Evolutionary conservation across 176 grass and related monocot genomes (phyloP).

Genomic region (Musa schizocarpa): DNA sequence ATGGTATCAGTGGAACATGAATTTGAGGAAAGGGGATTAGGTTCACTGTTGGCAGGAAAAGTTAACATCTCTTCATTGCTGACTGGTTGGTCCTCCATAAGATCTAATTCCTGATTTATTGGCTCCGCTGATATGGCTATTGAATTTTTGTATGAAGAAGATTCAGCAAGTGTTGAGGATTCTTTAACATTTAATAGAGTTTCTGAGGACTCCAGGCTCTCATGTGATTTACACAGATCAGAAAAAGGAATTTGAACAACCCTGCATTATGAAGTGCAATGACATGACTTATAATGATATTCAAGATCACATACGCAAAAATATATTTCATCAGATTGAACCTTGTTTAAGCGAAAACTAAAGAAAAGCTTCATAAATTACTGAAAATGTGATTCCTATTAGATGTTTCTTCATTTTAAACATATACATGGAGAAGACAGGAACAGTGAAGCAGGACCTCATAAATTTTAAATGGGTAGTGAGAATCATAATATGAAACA

Average conservation of each 20-base stretch:
- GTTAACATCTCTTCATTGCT: background rate
- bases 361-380: too few species aligned
- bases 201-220: constrained; percentile 8
- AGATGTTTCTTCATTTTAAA: too few species aligned
- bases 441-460: too few species aligned
- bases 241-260: constrained; percentile 62
- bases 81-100: background rate
- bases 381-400: too few species aligned
- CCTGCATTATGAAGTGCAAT: constrained; percentile 34
- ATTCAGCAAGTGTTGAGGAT: constrained; percentile 19
- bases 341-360: background rate
- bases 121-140: background rate
- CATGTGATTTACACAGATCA: constrained; percentile 31
- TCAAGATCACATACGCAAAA: background rate
- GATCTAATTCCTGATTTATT: background rate
- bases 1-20: constrained; percentile 20
- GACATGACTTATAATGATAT: background rate
- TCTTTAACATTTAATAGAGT: constrained; percentile 8
- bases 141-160: constrained; percentile 28
- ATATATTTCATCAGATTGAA: background rate
- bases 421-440: too few species aligned
- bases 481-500: too few species aligned
- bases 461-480: too few species aligned
- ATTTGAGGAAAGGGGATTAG: background rate
- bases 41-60: background rate